Evolutionary conservation across 2,329 filamentous ascomycete genomes (phyloP), one percentile per base, ranked within the genome.

Genomic region (Coniochaeta hoffmannii): DNA sequence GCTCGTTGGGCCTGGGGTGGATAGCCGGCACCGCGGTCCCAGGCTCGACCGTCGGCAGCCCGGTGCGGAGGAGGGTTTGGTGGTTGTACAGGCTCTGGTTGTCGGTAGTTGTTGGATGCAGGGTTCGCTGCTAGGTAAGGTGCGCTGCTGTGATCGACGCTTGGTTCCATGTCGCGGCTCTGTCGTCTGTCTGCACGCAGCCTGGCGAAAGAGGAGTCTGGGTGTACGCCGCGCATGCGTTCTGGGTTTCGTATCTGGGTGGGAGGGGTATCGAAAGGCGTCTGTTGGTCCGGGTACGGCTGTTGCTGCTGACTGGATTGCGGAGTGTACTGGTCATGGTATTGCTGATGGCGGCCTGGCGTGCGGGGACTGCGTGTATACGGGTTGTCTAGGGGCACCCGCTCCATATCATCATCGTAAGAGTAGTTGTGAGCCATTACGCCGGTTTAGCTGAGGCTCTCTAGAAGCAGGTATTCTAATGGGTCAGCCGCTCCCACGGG

Each of bases 151-250:
- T 31, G 56, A 10, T 51, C 36, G n/a, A 52, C 41, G 55, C 56
- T 49, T 38, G 61, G 49, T 31, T 58, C 54, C 46, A 55, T 57
- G 41, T 64, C 64, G 53, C 66, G 63, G 55, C 65, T 69, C 56
- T 64, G 62, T 52, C 68, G 66, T 56, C 71, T 66, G 44, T 70
- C 66, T 24, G 69, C 64, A 54, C 69, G 69, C 22, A 69, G 58
- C 32, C 61, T 67, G 49, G 64, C 58, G 53, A 71, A 73, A 32
- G 67, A 60, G 4, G 73, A 70, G 59, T 75, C 72, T 26, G 70
- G 71, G 57, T 74, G 69, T 26, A 38, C 24, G 50, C 50, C 50
- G 30, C 28, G 49, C 49, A 53, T 17, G 50, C 31, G 31, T 4
- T 17, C 50, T 15, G 50, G 49, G 31, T 35, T 28, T 26, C 14